These are phyloP conservation scores for Exophiala dermatitidis DNA, from an alignment of 2,329 filamentous ascomycete genomes.

Conservation along the genomic window DNA sequence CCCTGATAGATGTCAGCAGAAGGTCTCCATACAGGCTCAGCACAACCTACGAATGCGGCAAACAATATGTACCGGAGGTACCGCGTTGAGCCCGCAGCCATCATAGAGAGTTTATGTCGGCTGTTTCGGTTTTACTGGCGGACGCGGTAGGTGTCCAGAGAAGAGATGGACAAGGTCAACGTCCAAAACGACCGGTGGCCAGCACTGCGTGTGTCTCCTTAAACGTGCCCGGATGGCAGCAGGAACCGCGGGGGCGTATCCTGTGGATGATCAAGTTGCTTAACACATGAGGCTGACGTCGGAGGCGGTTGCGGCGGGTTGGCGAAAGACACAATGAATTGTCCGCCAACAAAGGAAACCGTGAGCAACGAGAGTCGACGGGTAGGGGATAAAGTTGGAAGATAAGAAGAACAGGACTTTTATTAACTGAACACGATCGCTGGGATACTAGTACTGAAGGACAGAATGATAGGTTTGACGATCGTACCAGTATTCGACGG, in stretches of 20 bases:
- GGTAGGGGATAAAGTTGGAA: neutral
- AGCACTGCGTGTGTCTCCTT: neutral
- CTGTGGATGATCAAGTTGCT: neutral
- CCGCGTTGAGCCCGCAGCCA: constrained; percentile 33
- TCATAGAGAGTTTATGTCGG: constrained; percentile 12
- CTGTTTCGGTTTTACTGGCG: neutral
- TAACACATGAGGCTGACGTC: neutral
- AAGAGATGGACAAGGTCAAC: neutral
- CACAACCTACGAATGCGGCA: constrained; percentile 66
- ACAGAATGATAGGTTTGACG: no score
- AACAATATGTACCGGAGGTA: constrained; percentile 63
- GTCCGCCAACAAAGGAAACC: constrained; percentile 3
- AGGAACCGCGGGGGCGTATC: neutral
- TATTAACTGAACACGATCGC: neutral
- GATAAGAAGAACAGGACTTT: neutral
- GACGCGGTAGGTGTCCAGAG: no score
- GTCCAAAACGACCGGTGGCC: neutral
- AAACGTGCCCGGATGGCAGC: neutral
- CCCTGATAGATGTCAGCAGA: constrained; percentile 38
- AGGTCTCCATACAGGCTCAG: neutral
- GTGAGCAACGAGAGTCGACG: neutral
- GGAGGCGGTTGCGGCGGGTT: neutral
- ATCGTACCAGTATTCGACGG: neutral
- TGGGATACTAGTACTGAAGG: neutral
- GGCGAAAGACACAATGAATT: neutral